Conservation (phyloP, 148 eudicot genomes). For the Rhododendron henanense region DNA sequence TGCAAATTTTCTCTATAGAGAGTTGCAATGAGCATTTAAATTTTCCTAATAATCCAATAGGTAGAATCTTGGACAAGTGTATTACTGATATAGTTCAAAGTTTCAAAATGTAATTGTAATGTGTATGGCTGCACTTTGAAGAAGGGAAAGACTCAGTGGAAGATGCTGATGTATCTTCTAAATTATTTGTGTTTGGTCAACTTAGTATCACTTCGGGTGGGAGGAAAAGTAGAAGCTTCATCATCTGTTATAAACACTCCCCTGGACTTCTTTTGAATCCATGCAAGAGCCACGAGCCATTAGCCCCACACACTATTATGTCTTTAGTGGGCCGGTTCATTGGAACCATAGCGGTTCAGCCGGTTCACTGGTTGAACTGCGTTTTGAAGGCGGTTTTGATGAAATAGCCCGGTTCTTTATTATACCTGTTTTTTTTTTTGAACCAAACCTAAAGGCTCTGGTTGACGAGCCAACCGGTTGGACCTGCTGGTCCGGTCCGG, state of each 20-base stretch:
- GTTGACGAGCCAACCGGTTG: neutral
- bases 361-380: neutral
- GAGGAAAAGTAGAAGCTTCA: neutral
- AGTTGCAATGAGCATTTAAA: neutral
- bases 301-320: neutral
- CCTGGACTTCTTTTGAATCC: neutral
- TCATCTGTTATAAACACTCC: neutral
- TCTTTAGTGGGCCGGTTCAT: neutral
- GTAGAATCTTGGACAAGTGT: neutral
- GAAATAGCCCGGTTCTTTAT: neutral
- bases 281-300: neutral
- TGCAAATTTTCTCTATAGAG: neutral
- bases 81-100: neutral
- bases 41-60: too few relatives aligned
- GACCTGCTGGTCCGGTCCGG: neutral
- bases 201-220: neutral
- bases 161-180: neutral
- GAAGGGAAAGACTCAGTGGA: neutral
- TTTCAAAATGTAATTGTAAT: neutral
- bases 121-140: neutral
- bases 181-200: neutral
- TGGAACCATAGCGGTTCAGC: neutral
- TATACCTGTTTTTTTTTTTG: too few relatives aligned
- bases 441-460: neutral
- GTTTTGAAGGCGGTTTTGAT: neutral